These are phyloP conservation scores for Tolypocladium capitatum DNA, from an alignment of 2,329 filamentous ascomycete genomes.

Conservation along the genomic window DNA sequence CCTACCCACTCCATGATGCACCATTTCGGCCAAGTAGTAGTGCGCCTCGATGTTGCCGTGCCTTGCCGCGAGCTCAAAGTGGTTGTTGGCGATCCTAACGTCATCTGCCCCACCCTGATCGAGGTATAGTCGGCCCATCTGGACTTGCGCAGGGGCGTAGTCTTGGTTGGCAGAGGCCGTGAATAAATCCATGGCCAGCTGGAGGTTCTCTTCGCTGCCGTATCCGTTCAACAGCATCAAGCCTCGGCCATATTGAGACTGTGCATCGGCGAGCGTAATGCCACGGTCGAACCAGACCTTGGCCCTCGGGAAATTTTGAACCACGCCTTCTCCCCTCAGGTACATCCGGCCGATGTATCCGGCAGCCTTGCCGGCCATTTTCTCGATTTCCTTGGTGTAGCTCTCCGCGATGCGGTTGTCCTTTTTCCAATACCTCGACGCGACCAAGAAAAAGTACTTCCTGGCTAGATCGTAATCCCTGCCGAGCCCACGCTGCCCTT, in stretches of 20 bases:
- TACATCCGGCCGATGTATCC: slow-evolving; percentile 85
- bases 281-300: slow-evolving; percentile 75
- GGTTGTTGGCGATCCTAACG: slow-evolving; percentile 63
- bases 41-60: slow-evolving; percentile 79
- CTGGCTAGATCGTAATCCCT: slow-evolving; percentile 61
- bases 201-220: slow-evolving; percentile 55
- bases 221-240: slow-evolving; percentile 73
- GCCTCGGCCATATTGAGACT: slow-evolving; percentile 75
- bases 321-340: slow-evolving; percentile 70
- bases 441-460: slow-evolving; percentile 69
- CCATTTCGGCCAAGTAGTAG: slow-evolving; percentile 85
- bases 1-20: slow-evolving; percentile 64
- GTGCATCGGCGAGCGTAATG: slow-evolving; percentile 58
- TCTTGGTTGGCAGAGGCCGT: slow-evolving; percentile 71
- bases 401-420: slow-evolving; percentile 64
- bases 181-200: slow-evolving; percentile 63
- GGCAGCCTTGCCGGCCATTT: slow-evolving; percentile 68
- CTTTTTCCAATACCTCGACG: slow-evolving; percentile 67
- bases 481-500: slow-evolving; percentile 64
- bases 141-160: slow-evolving; percentile 65
- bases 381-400: slow-evolving; percentile 58
- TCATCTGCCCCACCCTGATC: slow-evolving; percentile 65
- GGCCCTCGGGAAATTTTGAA: slow-evolving; percentile 65
- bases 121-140: slow-evolving; percentile 71
- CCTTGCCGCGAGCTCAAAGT: slow-evolving; percentile 75